Evolutionary conservation across 768 basidiomycete genomes (phyloP), one percentile per base, ranked within the genome.

Genomic region (Tulasnella sp.): DNA sequence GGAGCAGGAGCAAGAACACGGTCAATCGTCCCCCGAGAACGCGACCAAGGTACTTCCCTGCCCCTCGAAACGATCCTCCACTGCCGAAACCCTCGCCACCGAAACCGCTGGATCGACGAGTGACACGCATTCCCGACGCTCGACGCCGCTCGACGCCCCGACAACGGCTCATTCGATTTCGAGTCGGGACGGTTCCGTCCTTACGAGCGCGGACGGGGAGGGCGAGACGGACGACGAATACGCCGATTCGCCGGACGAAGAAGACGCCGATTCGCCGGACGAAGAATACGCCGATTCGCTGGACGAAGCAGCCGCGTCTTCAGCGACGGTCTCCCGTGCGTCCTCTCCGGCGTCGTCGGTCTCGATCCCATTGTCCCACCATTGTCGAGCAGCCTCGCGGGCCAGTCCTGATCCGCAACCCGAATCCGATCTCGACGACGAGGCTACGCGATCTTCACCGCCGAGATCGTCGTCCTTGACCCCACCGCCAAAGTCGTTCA

Each of bases 171-270:
- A 2, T 4, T 28, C n/a, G 31, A 3, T 7, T 28, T 12, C 34
- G 28, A 69, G 64, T 37, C 64, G 16, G 16, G 64, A 69, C 5
- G 64, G 64, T 12, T 69, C 64, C 1, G n/a, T 37, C 4, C 64
- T 69, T 37, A 34, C 64, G 24, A 69, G 64, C 34, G 64, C 64
- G 31, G 64, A 69, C 11, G 64, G 64, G 28, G n/a, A 69, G 6
- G 64, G 64, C 5, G 64, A 69, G 64, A 69, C 64, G 54, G 54
- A 58, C 5, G 54, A 58, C 64, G 64, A 69, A n/a, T n/a, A n/a
- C n/a, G n/a, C n/a, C n/a, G n/a, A n/a, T n/a, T n/a, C n/a, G n/a
- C n/a, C n/a, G n/a, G n/a, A n/a, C 28, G 64, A 69, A 1, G 34
- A 69, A 5, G 8, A 69, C 64, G 64, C 34, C 64, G 64, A 34